Base-by-base conservation (phyloP, 192 early-diverging fungal genomes). In the Gamsiella multidivaricata region DNA sequence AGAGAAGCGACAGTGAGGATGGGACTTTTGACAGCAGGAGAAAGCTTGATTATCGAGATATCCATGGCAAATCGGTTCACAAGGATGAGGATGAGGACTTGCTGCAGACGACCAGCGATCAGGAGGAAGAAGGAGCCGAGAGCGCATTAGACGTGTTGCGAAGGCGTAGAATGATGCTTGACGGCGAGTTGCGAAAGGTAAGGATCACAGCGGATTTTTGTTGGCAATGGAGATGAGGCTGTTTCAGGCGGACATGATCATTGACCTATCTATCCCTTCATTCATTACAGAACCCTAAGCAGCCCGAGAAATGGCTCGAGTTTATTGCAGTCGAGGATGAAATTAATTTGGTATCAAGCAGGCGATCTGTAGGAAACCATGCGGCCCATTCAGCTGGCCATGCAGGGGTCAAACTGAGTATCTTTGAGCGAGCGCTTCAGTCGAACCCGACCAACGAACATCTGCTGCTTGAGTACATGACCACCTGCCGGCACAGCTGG, bases 281-380 rank as follows among this genome's bases (percentile, higher is more conserved):
- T 9, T 12, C 12, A 39, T 39, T 41, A 41, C 41, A 88, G 78
- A 59, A 85, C 26, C 84, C 85, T 18, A 51, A 83, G 29, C 47
- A 89, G 55, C 50, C 80, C 12, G 53, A 65, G 11, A 68, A 76
- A 12, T 89, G 87, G 87, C 53, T 87, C 6, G 73, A 82, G 23
- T 87, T 86, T 52, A 83, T 87, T 63, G 71, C 66, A n/a, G 80
- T 87, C 46, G 85, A 85, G 62, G 86, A 89, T 55, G 79, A 83
- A 12, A 61, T 71, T 37, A 69, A 65, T 3, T 37, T 67, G 11
- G 57, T 80, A 11, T 70, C 72, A 0, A 72, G 31, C 36, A 36
- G 63, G 3, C 41, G 52, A 9, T 75, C 79, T 20, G 53, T 41
- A 6, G 54, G 52, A 4, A 14, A 50, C 7, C 53, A 63, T 28